Base-by-base conservation (phyloP, 257 asterid species). In the Penstemon barbatus region DNA sequence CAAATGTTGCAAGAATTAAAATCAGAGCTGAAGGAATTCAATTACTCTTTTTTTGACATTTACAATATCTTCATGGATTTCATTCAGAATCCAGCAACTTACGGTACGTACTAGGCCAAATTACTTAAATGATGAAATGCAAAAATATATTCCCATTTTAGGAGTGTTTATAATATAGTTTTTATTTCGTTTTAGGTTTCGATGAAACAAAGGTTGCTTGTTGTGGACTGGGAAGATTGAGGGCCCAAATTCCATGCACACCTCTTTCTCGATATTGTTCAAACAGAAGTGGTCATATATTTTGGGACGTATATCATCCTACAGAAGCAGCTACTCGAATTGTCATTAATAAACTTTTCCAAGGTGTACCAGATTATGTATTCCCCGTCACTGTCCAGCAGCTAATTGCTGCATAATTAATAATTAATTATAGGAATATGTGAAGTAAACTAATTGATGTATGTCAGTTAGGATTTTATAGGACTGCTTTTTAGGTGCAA, bases 291-390 rank as follows among this genome's bases (percentile, higher is more conserved):
- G 72, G 63, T 13, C 83, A 89, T 66, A 18, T 92, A 11, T 89
- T 92, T 70, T 89, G 97, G 98, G 98, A 92, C 57, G 66, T 84
- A 36, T 89, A 87, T 70, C 98, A 92, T 71, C 98, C 97, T 0
- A 89, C 97, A 0, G 87, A 92, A 73, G 73, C 87, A 5, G 72
- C 92, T 63, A 82, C 81, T 54, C 75, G 82, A 0, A 46, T 76
- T 25, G 72, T 85, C 69, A 69, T 87, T n/a, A 66, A 76, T 10
- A 36, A 54, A 0, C 71, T 86, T 53, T 85, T 74, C 61, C 57
- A 64, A 53, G 82, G 72, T 33, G 75, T 84, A 1, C 72, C 61
- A 18, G 66, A 76, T 25, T 50, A 71, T 4, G 87, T 69, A 9
- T 60, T 72, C 2, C 98, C 97, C 9, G 39, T 87, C 12, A 81